Percentiles rank a stretch among this genome's conserved stretches.
phyloP scores from a whole-genome alignment of 208 protist species.

The Zelonia costaricensis region DNA sequence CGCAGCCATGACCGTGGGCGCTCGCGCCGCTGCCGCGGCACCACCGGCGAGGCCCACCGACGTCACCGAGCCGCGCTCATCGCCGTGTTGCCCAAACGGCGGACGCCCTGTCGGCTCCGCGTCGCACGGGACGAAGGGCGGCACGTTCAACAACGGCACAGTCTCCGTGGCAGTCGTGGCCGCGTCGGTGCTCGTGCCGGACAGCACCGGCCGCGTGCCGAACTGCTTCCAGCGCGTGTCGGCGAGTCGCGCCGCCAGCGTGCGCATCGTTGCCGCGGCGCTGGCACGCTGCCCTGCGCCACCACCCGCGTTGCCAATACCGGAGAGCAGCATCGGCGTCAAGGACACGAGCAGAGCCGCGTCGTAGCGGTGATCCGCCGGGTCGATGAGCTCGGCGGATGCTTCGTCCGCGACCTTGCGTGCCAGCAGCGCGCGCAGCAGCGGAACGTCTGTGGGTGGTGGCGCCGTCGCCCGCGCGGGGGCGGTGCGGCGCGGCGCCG shows the following conservation, averaged over 20 bases:
- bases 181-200: not conserved
- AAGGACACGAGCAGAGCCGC: constrained; percentile 64
- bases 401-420: constrained; percentile 30
- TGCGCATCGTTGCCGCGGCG: constrained; percentile 11
- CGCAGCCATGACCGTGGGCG: constrained; percentile 21
- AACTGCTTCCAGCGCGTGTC: constrained; percentile 31
- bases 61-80: not conserved
- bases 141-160: constrained; percentile 25
- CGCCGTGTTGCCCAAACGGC: no score
- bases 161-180: constrained; percentile 1
- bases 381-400: constrained; percentile 30
- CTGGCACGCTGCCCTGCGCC: not conserved
- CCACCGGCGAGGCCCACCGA: not conserved
- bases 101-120: no score
- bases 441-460: constrained; percentile 10
- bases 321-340: constrained; percentile 74
- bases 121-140: constrained; percentile 18
- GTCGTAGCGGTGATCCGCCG: constrained; percentile 29
- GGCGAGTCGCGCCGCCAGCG: constrained; percentile 9
- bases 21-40: not conserved
- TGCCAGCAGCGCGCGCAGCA: constrained; percentile 30
- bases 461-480: not conserved
- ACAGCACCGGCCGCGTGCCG: constrained; percentile 7
- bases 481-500: no score
- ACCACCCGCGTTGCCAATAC: constrained; percentile 13